Base-by-base conservation (phyloP, 2,329 filamentous ascomycete species). In the Colletotrichum magnum region DNA sequence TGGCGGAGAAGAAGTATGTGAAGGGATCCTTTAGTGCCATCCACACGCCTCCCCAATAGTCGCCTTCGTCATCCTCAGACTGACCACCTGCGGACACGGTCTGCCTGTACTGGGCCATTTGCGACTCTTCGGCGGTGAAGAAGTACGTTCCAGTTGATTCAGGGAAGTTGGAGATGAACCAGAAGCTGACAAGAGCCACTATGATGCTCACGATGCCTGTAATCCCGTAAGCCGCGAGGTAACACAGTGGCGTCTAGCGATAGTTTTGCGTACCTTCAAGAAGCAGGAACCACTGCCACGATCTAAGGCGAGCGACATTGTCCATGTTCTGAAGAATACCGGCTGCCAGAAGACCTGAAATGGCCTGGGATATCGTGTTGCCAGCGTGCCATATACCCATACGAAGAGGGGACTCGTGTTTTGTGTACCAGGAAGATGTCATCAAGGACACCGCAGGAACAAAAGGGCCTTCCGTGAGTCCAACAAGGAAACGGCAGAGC, bases 371-470 rank as follows among this genome's bases (percentile, higher is more conserved):
- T 36, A 85, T 80, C 7, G 80, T 81, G 52, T 82, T 83, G 24
- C 83, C 83, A 1, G 81, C 83, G 71, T 84, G 83, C 76, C 83
- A 80, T 18, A 85, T 79, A 6, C 79, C 83, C 75, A 84, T 85
- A 0, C 83, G 75, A 9, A 81, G 75, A 0, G 82, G 82, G 0
- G 79, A 76, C 60, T 86, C 83, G 12, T 79, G 74, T 50, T 83
- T 82, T 0, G 80, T 85, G 68, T 85, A 85, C 83, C 83, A 85
- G 0, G 82, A 83, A 0, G 81, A 84, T 2, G 79, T 80, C 74
- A 83, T 82, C 43, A 86, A 82, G 5, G 85, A 78, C 1, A 78
- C 82, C 26, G 81, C 86, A 0, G 86, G 85, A 4, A 86, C 80
- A 70, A 86, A 87, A 0, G 77, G 77, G 0, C 77, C 79, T 57